Percentiles rank a stretch among this genome's conserved stretches.
These are phyloP conservation scores for Candida maltosa DNA, from an alignment of 805 yeast species.

Conservation along the genomic window DNA sequence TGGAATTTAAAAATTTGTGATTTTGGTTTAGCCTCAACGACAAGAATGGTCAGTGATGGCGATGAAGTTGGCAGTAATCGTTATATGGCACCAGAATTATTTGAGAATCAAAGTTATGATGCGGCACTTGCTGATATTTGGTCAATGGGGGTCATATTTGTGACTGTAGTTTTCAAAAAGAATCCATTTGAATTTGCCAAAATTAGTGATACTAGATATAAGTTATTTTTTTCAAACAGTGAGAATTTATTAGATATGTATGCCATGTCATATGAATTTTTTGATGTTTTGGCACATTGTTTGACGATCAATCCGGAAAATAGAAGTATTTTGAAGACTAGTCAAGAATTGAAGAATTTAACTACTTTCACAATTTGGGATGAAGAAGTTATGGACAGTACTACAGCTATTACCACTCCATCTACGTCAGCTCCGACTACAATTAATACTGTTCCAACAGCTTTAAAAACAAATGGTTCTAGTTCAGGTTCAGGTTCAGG, in stretches of 20 bases:
- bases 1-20: slow-evolving; percentile 58
- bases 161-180: slow-evolving; percentile 83
- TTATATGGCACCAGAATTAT: slow-evolving; percentile 92
- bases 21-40: slow-evolving; percentile 58
- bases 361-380: slow-evolving; percentile 79
- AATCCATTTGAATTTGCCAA: slow-evolving; percentile 84
- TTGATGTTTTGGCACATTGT: slow-evolving; percentile 74
- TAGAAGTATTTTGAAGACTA: slow-evolving; percentile 63
- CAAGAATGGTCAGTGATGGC: slow-evolving; percentile 51
- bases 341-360: slow-evolving; percentile 55
- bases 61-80: slow-evolving; percentile 75
- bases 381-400: too few relatives aligned
- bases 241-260: slow-evolving; percentile 91
- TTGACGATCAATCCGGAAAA: slow-evolving; percentile 85
- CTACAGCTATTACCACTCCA: too few relatives aligned
- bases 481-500: too few relatives aligned
- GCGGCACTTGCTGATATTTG: slow-evolving; percentile 84
- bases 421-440: too few relatives aligned
- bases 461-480: too few relatives aligned
- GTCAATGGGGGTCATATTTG: slow-evolving; percentile 81
- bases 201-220: slow-evolving; percentile 74
- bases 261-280: slow-evolving; percentile 85
- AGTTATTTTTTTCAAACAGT: slow-evolving; percentile 81
- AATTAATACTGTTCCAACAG: too few relatives aligned
- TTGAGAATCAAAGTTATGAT: slow-evolving; percentile 66